These are phyloP conservation scores for thale cress (Arabidopsis thaliana) DNA, from an alignment of 345 rosid species.

Conservation along the genomic window DNA sequence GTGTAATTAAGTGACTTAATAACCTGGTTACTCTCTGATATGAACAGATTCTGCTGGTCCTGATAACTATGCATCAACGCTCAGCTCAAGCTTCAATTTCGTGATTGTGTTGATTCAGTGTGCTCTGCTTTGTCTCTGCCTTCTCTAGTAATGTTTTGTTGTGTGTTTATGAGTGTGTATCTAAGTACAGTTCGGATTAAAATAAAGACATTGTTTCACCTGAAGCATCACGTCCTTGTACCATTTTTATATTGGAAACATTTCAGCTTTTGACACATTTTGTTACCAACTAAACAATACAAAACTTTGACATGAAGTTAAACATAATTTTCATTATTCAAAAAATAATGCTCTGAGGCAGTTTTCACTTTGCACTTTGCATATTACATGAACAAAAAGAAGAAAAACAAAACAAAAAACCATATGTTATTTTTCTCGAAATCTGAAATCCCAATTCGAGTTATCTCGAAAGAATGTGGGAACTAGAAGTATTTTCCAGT, in stretches of 20 bases:
- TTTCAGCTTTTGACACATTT: conserved; percentile 3
- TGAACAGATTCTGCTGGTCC: conserved; percentile 44
- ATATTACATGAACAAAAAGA: conserved; percentile 17
- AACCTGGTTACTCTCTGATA: conserved; percentile 14
- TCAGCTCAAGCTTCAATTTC: conserved; percentile 44
- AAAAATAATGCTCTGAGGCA: conserved; percentile 13
- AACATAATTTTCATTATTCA: conserved; percentile 28
- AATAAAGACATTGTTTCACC: conserved; percentile 28
- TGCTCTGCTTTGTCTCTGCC: conserved; percentile 46
- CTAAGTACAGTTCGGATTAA: conserved; percentile 38
- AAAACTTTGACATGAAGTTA: neutral
- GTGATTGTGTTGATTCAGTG: conserved; percentile 41
- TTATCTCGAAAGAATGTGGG: conserved; percentile 37
- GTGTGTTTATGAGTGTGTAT: conserved; percentile 30
- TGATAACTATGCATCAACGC: conserved; percentile 46
- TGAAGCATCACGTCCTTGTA: conserved; percentile 12
- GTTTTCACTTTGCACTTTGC: neutral
- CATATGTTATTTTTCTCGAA: neutral
- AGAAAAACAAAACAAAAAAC: neutral
- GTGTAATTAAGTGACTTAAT: neutral
- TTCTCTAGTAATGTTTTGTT: conserved; percentile 39
- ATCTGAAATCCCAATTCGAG: conserved; percentile 15
- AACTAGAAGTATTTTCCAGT: neutral
- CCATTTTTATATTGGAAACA: neutral
- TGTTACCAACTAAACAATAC: conserved; percentile 3